These are phyloP conservation scores for Isoetes taiwanensis DNA, from an alignment of 75 land plant species.

Conservation along the genomic window DNA sequence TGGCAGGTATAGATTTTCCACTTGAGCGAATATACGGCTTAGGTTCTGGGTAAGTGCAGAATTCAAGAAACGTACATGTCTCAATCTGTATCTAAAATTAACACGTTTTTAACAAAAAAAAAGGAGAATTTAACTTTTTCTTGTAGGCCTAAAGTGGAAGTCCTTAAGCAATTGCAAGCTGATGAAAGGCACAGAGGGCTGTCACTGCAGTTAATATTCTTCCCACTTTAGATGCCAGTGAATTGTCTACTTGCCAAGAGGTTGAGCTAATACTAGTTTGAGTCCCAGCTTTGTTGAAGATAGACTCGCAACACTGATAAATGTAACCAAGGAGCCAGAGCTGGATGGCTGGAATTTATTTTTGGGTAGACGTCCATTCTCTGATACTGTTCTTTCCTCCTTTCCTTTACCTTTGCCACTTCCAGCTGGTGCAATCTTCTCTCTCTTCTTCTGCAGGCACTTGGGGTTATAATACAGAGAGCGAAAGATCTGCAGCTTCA, in stretches of 20 bases:
- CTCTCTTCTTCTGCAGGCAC: constrained; percentile 30
- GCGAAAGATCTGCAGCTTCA: constrained; percentile 65
- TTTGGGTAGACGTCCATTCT: constrained; percentile 37
- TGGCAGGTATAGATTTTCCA: constrained; percentile 80
- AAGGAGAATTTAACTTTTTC: too few relatives aligned
- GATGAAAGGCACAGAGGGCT: constrained; percentile 56
- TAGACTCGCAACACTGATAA: constrained; percentile 81
- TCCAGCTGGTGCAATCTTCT: constrained; percentile 2
- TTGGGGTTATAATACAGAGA: constrained; percentile 94
- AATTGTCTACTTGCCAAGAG: not conserved
- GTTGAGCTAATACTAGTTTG: not conserved
- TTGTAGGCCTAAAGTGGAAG: constrained; percentile 83
- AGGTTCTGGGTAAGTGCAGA: constrained; percentile 77
- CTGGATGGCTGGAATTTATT: constrained; percentile 85
- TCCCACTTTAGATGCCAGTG: not conserved
- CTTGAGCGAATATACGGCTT: constrained; percentile 81
- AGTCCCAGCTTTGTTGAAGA: constrained; percentile 86
- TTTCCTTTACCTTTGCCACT: not conserved
- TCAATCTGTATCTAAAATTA: too few relatives aligned
- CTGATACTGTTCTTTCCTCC: not conserved
- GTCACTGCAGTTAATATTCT: constrained; percentile 69
- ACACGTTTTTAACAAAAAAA: too few relatives aligned
- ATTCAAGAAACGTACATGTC: too few relatives aligned
- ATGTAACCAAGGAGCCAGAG: constrained; percentile 85
- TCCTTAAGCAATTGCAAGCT: constrained; percentile 70